Conservation (phyloP, 2,329 filamentous ascomycete genomes). For the Juglanconis oblonga region DNA sequence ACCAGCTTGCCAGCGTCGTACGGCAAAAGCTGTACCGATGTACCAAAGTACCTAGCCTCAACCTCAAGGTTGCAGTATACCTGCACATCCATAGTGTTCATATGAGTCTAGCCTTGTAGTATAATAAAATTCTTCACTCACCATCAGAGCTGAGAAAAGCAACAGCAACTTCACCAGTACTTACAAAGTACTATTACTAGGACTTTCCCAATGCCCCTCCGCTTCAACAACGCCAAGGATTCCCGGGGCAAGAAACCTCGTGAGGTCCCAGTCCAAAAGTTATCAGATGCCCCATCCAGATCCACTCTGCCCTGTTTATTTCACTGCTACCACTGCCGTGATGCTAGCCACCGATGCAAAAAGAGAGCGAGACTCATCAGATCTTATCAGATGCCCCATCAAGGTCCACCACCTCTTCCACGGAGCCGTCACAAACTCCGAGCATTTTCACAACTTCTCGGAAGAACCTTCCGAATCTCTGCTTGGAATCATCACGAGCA, state of each 20-base stretch:
- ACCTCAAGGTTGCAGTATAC: background rate
- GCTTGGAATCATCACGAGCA: too few relatives aligned
- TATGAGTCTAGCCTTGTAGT: background rate
- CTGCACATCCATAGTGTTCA: background rate
- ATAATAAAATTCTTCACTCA: background rate
- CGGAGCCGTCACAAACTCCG: background rate
- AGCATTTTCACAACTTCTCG: background rate
- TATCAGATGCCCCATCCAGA: constrained; percentile 18
- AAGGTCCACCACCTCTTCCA: background rate
- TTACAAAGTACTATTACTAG: too few relatives aligned
- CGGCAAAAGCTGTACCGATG: too few relatives aligned
- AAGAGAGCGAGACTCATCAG: background rate
- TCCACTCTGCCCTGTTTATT: constrained; percentile 2
- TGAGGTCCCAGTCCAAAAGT: constrained; percentile 17
- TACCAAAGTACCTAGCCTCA: background rate
- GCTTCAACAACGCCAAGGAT: constrained; percentile 1
- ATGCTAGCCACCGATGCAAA: background rate
- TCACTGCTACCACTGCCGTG: background rate
- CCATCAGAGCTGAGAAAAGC: too few relatives aligned
- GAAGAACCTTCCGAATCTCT: too few relatives aligned
- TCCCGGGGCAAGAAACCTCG: background rate
- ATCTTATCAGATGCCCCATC: constrained; percentile 15
- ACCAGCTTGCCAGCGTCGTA: too few relatives aligned
- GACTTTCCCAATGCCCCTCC: too few relatives aligned
- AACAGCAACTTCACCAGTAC: too few relatives aligned